These are phyloP conservation scores for Gnetum montanum DNA, from an alignment of 75 land plant species.

Conservation along the genomic window DNA sequence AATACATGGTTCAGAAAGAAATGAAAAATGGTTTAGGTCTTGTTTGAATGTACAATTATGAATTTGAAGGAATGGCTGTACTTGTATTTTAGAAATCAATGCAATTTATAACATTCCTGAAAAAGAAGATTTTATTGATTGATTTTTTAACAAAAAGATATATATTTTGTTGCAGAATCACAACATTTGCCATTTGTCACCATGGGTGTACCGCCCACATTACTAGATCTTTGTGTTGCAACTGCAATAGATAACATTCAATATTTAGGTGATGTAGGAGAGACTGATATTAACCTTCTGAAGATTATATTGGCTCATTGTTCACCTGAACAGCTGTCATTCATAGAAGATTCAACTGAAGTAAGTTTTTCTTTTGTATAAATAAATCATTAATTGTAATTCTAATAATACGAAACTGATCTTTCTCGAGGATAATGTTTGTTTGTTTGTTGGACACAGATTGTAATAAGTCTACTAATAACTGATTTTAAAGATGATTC, in stretches of 20 bases:
- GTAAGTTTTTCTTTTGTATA: slow-evolving; percentile 20
- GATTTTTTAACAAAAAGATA: too few species aligned
- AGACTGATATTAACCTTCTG: slow-evolving; percentile 63
- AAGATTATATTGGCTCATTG: slow-evolving; percentile 78
- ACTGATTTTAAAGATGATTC: neutral
- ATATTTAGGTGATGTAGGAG: slow-evolving; percentile 84
- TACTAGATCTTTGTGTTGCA: slow-evolving; percentile 65
- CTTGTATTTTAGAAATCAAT: too few species aligned
- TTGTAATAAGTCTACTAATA: too few species aligned
- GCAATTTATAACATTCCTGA: too few species aligned
- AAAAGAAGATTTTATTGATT: too few species aligned
- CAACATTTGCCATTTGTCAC: too few species aligned
- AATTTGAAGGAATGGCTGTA: too few species aligned
- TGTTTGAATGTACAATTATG: too few species aligned
- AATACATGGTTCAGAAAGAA: too few species aligned
- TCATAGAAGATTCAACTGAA: slow-evolving; percentile 57
- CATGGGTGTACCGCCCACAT: slow-evolving; percentile 21
- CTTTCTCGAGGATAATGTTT: neutral
- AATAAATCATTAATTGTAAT: neutral
- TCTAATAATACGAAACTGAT: neutral
- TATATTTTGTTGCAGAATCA: neutral
- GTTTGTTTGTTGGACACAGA: neutral
- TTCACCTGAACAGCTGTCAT: slow-evolving; percentile 62
- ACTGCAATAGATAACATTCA: slow-evolving; percentile 73
- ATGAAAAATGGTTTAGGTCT: too few species aligned